Percentiles rank a stretch among this genome's conserved stretches.
These are phyloP conservation scores for Kodamaea derodonti DNA, from an alignment of 1,139 yeast species.

Conservation along the genomic window DNA sequence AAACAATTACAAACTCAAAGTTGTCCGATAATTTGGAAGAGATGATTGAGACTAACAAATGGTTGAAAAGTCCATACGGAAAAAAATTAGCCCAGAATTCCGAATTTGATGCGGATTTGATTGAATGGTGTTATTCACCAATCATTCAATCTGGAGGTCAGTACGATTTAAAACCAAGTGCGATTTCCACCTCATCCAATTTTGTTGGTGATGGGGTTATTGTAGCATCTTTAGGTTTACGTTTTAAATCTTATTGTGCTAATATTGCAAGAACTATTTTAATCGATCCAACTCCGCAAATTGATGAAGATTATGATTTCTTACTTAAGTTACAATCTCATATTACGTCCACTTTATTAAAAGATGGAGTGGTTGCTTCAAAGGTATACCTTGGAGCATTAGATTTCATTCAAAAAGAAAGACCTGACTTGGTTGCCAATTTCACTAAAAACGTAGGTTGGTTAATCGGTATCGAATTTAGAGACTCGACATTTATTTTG, in stretches of 20 bases:
- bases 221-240: slow-evolving; percentile 76
- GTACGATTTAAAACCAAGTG: slow-evolving; percentile 82
- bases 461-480: slow-evolving; percentile 85
- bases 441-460: slow-evolving; percentile 87
- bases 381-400: slow-evolving; percentile 64
- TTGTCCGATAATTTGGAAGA: slow-evolving; percentile 75
- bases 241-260: slow-evolving; percentile 88
- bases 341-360: slow-evolving; percentile 50
- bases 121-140: slow-evolving; percentile 96
- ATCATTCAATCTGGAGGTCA: slow-evolving; percentile 86
- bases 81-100: slow-evolving; percentile 43
- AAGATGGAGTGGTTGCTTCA: slow-evolving; percentile 64
- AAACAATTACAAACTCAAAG: slow-evolving; percentile 67
- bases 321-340: slow-evolving; percentile 65
- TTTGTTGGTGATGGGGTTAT: slow-evolving; percentile 79
- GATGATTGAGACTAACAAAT: slow-evolving; percentile 73
- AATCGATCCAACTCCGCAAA: slow-evolving; percentile 81
- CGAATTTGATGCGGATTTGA: slow-evolving; percentile 67
- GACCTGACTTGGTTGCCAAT: slow-evolving; percentile 60
- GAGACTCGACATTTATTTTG: slow-evolving; percentile 74
- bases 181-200: slow-evolving; percentile 64
- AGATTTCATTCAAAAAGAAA: slow-evolving; percentile 52
- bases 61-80: slow-evolving; percentile 64
- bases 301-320: slow-evolving; percentile 77
- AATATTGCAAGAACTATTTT: slow-evolving; percentile 84